These are phyloP conservation scores for Lunularia cruciata DNA, from an alignment of 225 moss, liverwort and hornwort species.

Conservation along the genomic window DNA sequence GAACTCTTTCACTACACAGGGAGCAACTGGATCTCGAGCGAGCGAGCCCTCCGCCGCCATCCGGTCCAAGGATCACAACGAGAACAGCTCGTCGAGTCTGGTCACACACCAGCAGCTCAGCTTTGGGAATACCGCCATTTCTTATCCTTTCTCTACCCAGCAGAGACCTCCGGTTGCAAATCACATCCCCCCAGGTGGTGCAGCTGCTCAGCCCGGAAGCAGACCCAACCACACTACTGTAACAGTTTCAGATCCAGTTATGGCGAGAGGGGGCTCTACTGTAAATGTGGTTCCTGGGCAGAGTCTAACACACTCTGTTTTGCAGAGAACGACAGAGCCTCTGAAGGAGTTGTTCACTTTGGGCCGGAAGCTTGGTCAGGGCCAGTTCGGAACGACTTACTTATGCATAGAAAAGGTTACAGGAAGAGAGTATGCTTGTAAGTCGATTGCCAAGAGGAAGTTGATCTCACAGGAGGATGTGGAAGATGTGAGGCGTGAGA, in stretches of 20 bases:
- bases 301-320: constrained; percentile 42
- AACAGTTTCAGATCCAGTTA: constrained; percentile 48
- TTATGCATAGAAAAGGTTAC: constrained; percentile 50
- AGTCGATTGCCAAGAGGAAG: constrained; percentile 52
- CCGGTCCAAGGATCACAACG: constrained; percentile 26
- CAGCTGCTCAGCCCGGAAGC: constrained; percentile 21
- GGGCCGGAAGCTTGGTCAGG: constrained; percentile 50
- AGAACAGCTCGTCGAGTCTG: constrained; percentile 5
- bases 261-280: constrained; percentile 20
- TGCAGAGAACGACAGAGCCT: constrained; percentile 43
- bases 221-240: constrained; percentile 20
- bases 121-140: constrained; percentile 1
- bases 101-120: constrained; percentile 8
- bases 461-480: constrained; percentile 51
- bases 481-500: constrained; percentile 54
- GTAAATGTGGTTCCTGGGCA: constrained; percentile 17
- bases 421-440: constrained; percentile 49
- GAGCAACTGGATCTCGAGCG: not conserved
- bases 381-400: constrained; percentile 53
- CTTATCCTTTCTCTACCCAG: constrained; percentile 23
- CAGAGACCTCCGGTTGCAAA: constrained; percentile 29
- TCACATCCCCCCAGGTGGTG: constrained; percentile 34
- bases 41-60: not conserved
- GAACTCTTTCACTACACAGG: constrained; percentile 19
- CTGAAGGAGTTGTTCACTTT: constrained; percentile 43